Evolutionary conservation across 163 green algal species (phyloP).

Genomic region (Chlamydomonas reinhardtii): DNA sequence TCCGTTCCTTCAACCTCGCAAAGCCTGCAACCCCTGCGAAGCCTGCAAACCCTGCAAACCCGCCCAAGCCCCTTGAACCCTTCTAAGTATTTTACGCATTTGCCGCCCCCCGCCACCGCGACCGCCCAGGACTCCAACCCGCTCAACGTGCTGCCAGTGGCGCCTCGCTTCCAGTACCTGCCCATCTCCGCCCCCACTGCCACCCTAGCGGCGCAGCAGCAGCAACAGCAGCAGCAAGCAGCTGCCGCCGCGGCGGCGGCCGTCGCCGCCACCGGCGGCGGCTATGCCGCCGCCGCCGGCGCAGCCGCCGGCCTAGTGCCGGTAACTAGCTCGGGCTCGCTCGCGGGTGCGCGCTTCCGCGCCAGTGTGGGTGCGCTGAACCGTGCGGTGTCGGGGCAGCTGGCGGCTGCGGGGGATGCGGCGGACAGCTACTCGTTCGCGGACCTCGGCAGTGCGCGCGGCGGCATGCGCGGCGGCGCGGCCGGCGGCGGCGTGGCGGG

Average conservation of each 20-base stretch:
- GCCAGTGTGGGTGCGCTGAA: constrained; percentile 24
- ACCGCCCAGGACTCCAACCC: constrained; percentile 79
- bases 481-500: neutral
- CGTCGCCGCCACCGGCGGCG: neutral
- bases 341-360: constrained; percentile 11
- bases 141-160: constrained; percentile 78
- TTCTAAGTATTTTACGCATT: too few species aligned
- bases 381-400: constrained; percentile 6
- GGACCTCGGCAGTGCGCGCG: constrained; percentile 50
- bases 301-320: neutral
- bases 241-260: neutral
- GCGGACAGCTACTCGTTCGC: constrained; percentile 59
- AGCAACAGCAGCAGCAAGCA: neutral
- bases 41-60: too few species aligned
- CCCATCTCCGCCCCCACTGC: constrained; percentile 81
- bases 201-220: neutral
- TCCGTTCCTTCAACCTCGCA: too few species aligned
- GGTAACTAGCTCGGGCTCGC: neutral
- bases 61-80: too few species aligned
- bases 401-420: constrained; percentile 15
- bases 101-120: too few species aligned
- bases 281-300: neutral
- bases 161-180: constrained; percentile 90
- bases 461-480: neutral
- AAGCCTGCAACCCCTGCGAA: too few species aligned